These are phyloP conservation scores for Mycena albidolilacea DNA, from an alignment of 768 basidiomycete species.

Conservation along the genomic window DNA sequence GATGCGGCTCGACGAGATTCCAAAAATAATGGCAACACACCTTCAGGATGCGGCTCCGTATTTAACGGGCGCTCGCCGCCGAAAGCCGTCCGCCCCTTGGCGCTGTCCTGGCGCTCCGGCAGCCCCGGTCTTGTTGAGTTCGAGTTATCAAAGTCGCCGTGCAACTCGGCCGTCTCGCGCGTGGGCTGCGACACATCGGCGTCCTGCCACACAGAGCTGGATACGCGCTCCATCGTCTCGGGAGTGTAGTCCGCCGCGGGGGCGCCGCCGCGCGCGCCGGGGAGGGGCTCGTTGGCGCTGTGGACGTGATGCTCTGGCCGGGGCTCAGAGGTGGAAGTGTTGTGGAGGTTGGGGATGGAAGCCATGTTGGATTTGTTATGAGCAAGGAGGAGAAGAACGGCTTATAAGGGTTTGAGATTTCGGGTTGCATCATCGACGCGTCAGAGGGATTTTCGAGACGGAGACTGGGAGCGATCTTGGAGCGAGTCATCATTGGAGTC, in stretches of 20 bases:
- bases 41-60: constrained; percentile 53
- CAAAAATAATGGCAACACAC: constrained; percentile 32
- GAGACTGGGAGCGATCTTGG: neutral
- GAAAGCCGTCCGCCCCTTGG: constrained; percentile 45
- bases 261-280: constrained; percentile 52
- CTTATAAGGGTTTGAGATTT: neutral
- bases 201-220: constrained; percentile 39
- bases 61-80: constrained; percentile 53
- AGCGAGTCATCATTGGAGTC: neutral
- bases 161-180: constrained; percentile 27
- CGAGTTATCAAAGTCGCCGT: neutral
- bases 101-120: constrained; percentile 17
- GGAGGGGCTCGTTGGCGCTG: constrained; percentile 63
- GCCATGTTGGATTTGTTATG: constrained; percentile 29
- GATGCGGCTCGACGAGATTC: neutral
- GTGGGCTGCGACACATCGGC: constrained; percentile 24
- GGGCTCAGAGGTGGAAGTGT: neutral
- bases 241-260: constrained; percentile 56
- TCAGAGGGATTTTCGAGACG: neutral
- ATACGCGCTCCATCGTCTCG: constrained; percentile 53
- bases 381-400: neutral
- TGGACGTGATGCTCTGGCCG: constrained; percentile 63
- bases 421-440: constrained; percentile 30
- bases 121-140: constrained; percentile 9
- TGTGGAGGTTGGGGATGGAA: constrained; percentile 32